phyloP scores from a whole-genome alignment of 225 moss, liverwort and hornwort genomes.

The Pleurozium schreberi region DNA sequence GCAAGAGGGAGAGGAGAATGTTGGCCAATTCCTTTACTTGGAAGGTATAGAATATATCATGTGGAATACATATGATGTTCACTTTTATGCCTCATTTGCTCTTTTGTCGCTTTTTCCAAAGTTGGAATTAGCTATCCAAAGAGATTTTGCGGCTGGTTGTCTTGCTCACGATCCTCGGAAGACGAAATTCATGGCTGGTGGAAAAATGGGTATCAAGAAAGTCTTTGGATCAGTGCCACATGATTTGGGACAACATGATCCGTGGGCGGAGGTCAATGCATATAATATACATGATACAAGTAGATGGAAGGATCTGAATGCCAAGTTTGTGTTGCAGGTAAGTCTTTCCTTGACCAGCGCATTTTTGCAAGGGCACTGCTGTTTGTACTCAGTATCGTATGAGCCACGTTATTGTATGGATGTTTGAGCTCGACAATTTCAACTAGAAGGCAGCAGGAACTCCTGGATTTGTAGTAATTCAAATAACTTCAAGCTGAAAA shows the following conservation, averaged over 20 bases:
- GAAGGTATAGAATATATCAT: slow-evolving; percentile 95
- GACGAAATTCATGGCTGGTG: slow-evolving; percentile 83
- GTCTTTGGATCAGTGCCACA: slow-evolving; percentile 94
- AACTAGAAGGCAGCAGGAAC: background rate
- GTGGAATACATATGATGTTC: slow-evolving; percentile 99
- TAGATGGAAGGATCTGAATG: slow-evolving; percentile 94
- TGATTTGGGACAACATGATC: slow-evolving; percentile 88
- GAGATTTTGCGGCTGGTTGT: slow-evolving; percentile 87
- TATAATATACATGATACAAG: slow-evolving; percentile 99
- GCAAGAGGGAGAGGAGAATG: slow-evolving; percentile 82
- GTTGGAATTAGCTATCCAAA: slow-evolving; percentile 79
- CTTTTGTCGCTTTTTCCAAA: slow-evolving; percentile 89
- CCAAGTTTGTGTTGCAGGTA: slow-evolving; percentile 95
- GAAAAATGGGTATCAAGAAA: slow-evolving; percentile 66
- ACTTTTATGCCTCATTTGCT: slow-evolving; percentile 97
- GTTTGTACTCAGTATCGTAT: background rate
- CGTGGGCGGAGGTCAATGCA: slow-evolving; percentile 93
- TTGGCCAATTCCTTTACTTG: slow-evolving; percentile 90
- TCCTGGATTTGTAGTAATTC: background rate
- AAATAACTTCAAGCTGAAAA: background rate
- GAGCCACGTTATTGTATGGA: background rate
- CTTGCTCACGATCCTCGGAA: slow-evolving; percentile 68
- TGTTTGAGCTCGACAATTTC: background rate
- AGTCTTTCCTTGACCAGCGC: background rate
- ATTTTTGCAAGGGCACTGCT: background rate